Percentiles rank a stretch among this genome's conserved stretches.
Conservation (phyloP, 2,329 filamentous ascomycete genomes). For the Corynespora cassiicola region DNA sequence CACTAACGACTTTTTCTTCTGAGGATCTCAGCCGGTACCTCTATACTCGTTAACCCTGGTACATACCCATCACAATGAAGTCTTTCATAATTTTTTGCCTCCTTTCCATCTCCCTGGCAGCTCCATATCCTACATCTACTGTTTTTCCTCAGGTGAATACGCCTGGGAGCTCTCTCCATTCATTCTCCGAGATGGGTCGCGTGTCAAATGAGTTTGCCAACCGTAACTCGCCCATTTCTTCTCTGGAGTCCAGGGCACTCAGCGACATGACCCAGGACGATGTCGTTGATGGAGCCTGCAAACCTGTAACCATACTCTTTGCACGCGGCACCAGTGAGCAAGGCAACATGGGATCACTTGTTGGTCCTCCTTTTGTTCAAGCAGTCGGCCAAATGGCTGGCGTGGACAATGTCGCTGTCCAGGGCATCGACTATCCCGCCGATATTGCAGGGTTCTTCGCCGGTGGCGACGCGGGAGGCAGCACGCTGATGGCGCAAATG, state of each 20-base stretch:
- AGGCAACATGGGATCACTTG: constrained; percentile 59
- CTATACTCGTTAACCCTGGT: no score
- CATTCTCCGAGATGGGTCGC: no score
- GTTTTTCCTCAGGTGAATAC: no score
- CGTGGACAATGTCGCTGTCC: constrained; percentile 55
- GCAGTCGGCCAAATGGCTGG: constrained; percentile 51
- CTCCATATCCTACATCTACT: no score
- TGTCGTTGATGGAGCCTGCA: constrained; percentile 44
- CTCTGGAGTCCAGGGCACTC: constrained; percentile 24
- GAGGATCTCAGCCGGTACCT: no score
- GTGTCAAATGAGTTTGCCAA: no score
- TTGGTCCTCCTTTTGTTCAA: constrained; percentile 60
- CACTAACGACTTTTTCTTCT: no score
- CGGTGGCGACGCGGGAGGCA: constrained; percentile 54
- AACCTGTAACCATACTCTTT: constrained; percentile 60
- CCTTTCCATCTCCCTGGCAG: no score
- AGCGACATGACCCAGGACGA: constrained; percentile 32
- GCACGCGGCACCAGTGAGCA: constrained; percentile 62
- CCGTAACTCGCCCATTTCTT: constrained; percentile 5
- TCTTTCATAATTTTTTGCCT: no score
- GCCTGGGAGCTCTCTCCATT: no score
- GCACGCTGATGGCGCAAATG: constrained; percentile 52
- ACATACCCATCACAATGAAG: no score
- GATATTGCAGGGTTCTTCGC: constrained; percentile 51
- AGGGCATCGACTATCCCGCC: constrained; percentile 64